phyloP scores from a whole-genome alignment of 129 eudicot species.

The Glebionis coronaria region DNA sequence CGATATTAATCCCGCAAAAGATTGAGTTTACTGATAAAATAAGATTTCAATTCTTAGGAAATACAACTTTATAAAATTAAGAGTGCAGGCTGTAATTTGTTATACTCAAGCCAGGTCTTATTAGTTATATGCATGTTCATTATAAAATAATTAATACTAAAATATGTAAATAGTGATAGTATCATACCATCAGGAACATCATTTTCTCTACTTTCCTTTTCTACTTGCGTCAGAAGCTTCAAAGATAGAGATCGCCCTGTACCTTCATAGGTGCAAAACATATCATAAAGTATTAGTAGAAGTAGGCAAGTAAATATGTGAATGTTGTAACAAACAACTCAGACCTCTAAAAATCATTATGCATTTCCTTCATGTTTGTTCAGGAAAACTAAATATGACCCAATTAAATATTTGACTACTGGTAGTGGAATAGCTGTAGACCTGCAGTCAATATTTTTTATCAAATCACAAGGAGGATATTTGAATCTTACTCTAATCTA shows the following conservation, averaged over 20 bases:
- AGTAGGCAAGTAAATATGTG: neutral
- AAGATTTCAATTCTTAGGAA: too few species aligned
- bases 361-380: neutral
- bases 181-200: constrained; percentile 51
- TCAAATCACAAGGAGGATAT: too few species aligned
- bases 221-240: constrained; percentile 78
- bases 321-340: constrained; percentile 1
- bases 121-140: neutral
- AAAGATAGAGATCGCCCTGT: constrained; percentile 79
- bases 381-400: too few species aligned
- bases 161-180: neutral
- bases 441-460: too few species aligned
- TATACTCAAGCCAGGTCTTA: too few species aligned
- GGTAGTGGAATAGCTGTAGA: too few species aligned
- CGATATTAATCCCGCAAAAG: too few species aligned
- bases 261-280: constrained; percentile 68
- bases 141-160: neutral
- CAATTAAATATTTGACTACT: too few species aligned
- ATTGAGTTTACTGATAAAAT: too few species aligned
- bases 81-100: too few species aligned
- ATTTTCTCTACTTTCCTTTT: constrained; percentile 64
- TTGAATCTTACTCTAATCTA: too few species aligned
- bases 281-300: neutral
- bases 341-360: neutral
- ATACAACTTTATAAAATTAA: too few species aligned